Base-by-base conservation (phyloP, 2,329 filamentous ascomycete genomes). In the Talaromyces sp. region DNA sequence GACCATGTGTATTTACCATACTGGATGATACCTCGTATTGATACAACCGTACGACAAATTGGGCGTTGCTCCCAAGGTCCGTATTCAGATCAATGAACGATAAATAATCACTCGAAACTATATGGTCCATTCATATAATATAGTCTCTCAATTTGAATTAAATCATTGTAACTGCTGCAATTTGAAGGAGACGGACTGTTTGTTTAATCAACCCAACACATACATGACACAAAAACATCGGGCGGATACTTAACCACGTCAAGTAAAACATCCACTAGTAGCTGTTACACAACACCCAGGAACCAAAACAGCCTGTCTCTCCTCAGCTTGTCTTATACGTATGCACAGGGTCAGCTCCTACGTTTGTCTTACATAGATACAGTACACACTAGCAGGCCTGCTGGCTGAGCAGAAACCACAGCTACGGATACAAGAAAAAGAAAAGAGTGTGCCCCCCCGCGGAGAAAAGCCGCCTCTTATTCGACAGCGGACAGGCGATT, bases 211-310 rank as follows among this genome's bases (percentile, higher is more conserved):
- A 56, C 53, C 31, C 10, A 38, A 56, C 31, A 56, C 53, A 36
- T n/a, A 36, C 31, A 36, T 36, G 51, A 56, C n/a, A 56, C 49
- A 53, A 53, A 53, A 53, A 53, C 49, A 53, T 31, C 49, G 49
- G 25, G 49, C 27, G 49, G 49, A 53, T n/a, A 53, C 49, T 29
- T 25, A 38, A 36, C 53, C n/a, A 54, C 29, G 27, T 22, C 53
- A 59, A 58, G 56, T 58, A 58, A 59, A 59, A 59, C 56, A 45
- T 53, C 27, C 25, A 51, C 17, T 43, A 15, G 22, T 10, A n/a
- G 22, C 56, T 29, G 56, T 59, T 59, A 59, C 56, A 59, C 38
- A 40, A 51, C 19, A 19, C 59, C n/a, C 19, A 38, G 45, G 43
- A 22, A 47, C 58, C 58, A 27, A 36, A 36, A 49, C 58, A 15